Evolutionary conservation across 2,329 filamentous ascomycete species (phyloP).

Genomic region (Alternaria sp.): DNA sequence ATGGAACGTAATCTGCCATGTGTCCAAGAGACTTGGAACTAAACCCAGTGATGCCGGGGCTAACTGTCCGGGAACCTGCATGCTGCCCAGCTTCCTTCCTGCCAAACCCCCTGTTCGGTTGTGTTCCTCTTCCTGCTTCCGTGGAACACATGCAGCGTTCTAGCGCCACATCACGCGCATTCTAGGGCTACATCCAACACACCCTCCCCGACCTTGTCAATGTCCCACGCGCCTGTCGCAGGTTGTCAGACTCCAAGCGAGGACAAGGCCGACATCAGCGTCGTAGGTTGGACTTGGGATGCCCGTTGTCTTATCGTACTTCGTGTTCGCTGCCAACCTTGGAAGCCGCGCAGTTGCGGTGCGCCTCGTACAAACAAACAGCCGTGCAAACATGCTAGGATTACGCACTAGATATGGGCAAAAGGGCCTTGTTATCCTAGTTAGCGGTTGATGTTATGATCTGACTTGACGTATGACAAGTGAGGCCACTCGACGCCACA

Average conservation of each 20-base stretch:
- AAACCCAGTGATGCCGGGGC: background rate
- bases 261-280: background rate
- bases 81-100: background rate
- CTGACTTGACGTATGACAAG: background rate
- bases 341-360: background rate
- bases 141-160: background rate
- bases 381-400: background rate
- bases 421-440: background rate
- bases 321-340: background rate
- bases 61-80: conserved; percentile 1
- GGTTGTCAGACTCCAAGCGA: background rate
- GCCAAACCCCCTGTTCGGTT: background rate
- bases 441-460: background rate
- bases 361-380: background rate
- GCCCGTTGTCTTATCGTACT: background rate
- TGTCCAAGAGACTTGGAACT: background rate
- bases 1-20: background rate
- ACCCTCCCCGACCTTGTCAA: background rate
- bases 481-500: background rate
- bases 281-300: background rate
- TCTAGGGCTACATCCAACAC: background rate
- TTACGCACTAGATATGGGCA: background rate
- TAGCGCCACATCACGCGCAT: conserved; percentile 5
- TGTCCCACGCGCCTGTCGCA: background rate
- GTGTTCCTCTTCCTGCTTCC: background rate